These are phyloP conservation scores for Gloeostereum incarnatum DNA, from an alignment of 768 basidiomycete genomes.

Conservation along the genomic window DNA sequence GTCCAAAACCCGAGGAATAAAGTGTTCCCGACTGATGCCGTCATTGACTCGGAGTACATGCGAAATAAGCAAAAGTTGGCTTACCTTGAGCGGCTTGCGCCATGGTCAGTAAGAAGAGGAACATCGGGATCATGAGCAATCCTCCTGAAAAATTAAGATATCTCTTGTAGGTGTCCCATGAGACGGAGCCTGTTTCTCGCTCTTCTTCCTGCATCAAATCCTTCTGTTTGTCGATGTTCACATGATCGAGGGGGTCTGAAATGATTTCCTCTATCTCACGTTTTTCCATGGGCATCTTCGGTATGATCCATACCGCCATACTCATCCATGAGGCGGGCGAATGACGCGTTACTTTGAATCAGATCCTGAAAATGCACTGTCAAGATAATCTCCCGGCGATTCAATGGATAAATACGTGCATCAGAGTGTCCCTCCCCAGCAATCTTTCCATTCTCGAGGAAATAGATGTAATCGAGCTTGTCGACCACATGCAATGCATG, in stretches of 20 bases:
- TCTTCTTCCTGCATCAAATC: constrained; percentile 31
- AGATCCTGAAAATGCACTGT: constrained; percentile 4
- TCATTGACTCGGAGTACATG: neutral
- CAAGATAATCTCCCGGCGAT: constrained; percentile 1
- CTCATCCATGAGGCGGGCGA: constrained; percentile 32
- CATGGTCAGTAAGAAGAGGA: constrained; percentile 35
- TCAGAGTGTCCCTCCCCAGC: constrained; percentile 54
- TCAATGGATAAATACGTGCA: constrained; percentile 20
- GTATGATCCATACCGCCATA: constrained; percentile 32
- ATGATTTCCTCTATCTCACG: neutral
- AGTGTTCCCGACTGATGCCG: constrained; percentile 44
- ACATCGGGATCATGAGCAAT: constrained; percentile 34
- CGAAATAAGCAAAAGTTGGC: neutral
- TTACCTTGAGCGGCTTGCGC: constrained; percentile 43
- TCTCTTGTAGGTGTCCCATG: constrained; percentile 35
- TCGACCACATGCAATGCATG: constrained; percentile 50
- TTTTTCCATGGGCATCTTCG: constrained; percentile 1
- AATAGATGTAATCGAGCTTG: constrained; percentile 53
- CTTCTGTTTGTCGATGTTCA: neutral
- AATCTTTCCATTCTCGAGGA: constrained; percentile 50
- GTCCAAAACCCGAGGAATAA: constrained; percentile 75
- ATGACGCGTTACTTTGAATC: constrained; percentile 2
- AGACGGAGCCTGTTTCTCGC: constrained; percentile 42
- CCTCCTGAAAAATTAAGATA: constrained; percentile 40
- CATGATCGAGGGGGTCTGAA: constrained; percentile 9